phyloP scores from a whole-genome alignment of 2,329 filamentous ascomycete genomes.

The Paecilomyces variotii region DNA sequence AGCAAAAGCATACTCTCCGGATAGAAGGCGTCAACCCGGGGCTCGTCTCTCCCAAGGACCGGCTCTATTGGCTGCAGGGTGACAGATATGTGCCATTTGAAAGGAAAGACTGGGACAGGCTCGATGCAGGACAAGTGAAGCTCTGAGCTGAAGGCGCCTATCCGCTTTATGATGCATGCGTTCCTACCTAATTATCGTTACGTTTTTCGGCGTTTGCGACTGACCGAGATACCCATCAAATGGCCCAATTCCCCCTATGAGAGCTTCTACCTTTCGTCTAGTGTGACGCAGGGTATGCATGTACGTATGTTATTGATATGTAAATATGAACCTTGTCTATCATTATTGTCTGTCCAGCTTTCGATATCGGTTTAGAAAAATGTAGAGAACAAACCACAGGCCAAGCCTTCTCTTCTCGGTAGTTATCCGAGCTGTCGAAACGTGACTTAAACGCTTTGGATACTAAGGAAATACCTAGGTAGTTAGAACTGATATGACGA shows the following conservation, averaged over 20 bases:
- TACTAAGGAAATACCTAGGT: no score
- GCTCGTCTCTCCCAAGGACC: slow-evolving; percentile 29
- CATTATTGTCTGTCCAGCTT: background rate
- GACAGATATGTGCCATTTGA: slow-evolving; percentile 62
- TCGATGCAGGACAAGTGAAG: slow-evolving; percentile 63
- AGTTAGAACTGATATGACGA: no score
- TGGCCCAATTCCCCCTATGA: background rate
- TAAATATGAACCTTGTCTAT: background rate
- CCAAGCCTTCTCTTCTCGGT: no score
- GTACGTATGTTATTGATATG: background rate
- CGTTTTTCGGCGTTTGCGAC: background rate
- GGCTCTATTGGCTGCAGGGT: slow-evolving; percentile 59
- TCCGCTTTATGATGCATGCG: background rate
- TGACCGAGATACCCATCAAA: background rate
- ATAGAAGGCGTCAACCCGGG: slow-evolving; percentile 63
- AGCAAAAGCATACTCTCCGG: slow-evolving; percentile 70
- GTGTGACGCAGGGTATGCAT: background rate
- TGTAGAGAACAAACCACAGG: no score
- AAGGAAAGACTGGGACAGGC: slow-evolving; percentile 57
- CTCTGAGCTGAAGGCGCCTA: slow-evolving; percentile 40
- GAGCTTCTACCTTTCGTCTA: background rate
- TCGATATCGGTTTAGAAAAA: no score
- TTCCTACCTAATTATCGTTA: no score
- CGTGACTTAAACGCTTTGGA: no score
- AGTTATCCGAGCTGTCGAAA: no score